Evolutionary conservation across 345 rosid genomes (phyloP).

Genomic region (Passiflora organensis): DNA sequence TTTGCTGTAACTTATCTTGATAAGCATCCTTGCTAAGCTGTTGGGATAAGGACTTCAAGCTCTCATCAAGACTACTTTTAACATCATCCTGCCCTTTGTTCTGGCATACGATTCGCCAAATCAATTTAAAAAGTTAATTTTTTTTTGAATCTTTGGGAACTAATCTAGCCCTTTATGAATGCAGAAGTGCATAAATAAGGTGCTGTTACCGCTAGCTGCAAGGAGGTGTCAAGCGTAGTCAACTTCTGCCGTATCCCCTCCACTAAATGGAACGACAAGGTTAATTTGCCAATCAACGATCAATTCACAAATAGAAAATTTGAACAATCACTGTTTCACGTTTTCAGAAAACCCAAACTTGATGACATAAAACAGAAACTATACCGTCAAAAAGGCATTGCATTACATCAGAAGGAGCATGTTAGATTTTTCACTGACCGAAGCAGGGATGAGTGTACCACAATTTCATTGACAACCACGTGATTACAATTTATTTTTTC

Average conservation of each 20-base stretch:
- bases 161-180: constrained; percentile 12
- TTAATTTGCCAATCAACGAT: background rate
- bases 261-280: constrained; percentile 37
- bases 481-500: too few relatives aligned
- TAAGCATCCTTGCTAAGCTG: constrained; percentile 41
- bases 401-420: too few relatives aligned
- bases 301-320: background rate
- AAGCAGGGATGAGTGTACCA: too few relatives aligned
- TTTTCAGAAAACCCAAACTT: too few relatives aligned
- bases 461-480: too few relatives aligned
- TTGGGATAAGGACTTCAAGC: constrained; percentile 61
- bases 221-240: constrained; percentile 47
- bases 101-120: constrained; percentile 39
- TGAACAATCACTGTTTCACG: too few relatives aligned
- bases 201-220: constrained; percentile 60
- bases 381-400: too few relatives aligned
- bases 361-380: too few relatives aligned
- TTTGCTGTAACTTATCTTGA: constrained; percentile 49
- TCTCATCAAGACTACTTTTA: constrained; percentile 51
- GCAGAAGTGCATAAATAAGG: constrained; percentile 8
- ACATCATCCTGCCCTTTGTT: constrained; percentile 58
- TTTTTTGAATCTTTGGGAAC: constrained; percentile 6
- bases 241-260: constrained; percentile 68
- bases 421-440: too few relatives aligned
- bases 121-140: constrained; percentile 17